Base-by-base conservation (phyloP, 2,329 filamentous ascomycete genomes). In the Plectosphaerella plurivora region DNA sequence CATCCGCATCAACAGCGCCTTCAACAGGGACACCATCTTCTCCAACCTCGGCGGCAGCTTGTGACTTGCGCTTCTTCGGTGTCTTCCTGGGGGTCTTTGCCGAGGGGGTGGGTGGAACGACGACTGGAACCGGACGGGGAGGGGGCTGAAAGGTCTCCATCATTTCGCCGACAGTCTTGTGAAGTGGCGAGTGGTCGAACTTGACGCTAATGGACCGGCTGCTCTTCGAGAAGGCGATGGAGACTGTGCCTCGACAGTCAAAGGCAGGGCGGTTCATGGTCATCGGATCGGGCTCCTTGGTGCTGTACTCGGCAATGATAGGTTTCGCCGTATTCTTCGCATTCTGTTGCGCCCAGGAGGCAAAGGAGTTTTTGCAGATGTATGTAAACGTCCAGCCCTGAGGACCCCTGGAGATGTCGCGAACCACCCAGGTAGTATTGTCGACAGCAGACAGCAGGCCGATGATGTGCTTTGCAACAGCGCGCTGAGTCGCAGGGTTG, bases 181-280 rank as follows among this genome's bases (percentile, higher is more conserved):
- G 81, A n/a, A 83, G 60, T 4, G 75, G 76, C 0, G 75, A 80
- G 58, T 84, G 81, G 33, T 78, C 73, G 58, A 83, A 83, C 53
- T 77, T 77, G 51, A 83, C 68, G 11, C 73, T 70, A 39, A 84
- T 75, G 9, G 69, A 65, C 33, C 74, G 73, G 28, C 67, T 72
- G 22, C 68, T 70, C 51, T 73, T 75, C 7, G 73, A 71, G 56
- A 84, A 83, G 1, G 70, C 62, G 44, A 84, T 70, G 3, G 65
- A 70, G 16, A 83, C 62, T 1, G 69, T 68, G 16, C 81, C 81
- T 37, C 77, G 73, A 54, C 81, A 84, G 58, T 84, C 79, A 56
- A 83, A 84, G 0, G 81, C 81, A 49, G 81, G 81, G 14, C 81
- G 77, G 25, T 67, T 78, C 81, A 55, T 6, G 14, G 75, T 70